Conservation (phyloP, 2,329 filamentous ascomycete genomes). For the Lachnellula arida region DNA sequence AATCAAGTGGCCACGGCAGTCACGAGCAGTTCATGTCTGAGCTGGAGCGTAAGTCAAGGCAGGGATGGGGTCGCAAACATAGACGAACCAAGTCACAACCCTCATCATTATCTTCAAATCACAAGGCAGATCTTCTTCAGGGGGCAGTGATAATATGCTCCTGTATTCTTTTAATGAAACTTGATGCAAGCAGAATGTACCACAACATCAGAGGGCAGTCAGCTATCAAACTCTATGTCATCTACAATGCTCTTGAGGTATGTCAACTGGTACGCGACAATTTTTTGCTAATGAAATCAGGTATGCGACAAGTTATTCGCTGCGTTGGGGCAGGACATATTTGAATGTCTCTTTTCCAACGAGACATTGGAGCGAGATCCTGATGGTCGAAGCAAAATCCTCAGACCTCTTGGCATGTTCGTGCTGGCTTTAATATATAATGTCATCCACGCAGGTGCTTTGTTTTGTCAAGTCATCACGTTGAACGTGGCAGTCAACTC, state of each 20-base stretch:
- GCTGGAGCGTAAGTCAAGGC: constrained; percentile 25
- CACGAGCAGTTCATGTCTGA: constrained; percentile 20
- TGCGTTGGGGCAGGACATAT: constrained; percentile 89
- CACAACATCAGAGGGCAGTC: constrained; percentile 95
- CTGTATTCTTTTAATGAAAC: constrained; percentile 77
- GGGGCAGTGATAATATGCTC: constrained; percentile 83
- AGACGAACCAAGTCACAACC: constrained; percentile 78
- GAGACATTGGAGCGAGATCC: constrained; percentile 86
- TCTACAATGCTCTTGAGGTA: constrained; percentile 93
- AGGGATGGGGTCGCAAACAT: constrained; percentile 44
- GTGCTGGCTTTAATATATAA: constrained; percentile 82
- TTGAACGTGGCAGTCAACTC: constrained; percentile 98
- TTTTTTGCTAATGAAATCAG: constrained; percentile 76
- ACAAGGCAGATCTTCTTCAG: constrained; percentile 94
- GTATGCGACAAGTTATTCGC: constrained; percentile 85
- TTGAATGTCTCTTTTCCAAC: constrained; percentile 90
- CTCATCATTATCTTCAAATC: constrained; percentile 76
- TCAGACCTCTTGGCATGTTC: constrained; percentile 89
- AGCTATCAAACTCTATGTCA: constrained; percentile 97
- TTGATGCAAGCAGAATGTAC: constrained; percentile 97
- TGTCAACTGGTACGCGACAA: constrained; percentile 6
- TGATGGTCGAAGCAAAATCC: constrained; percentile 84
- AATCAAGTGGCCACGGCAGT: constrained; percentile 9
- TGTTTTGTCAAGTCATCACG: constrained; percentile 97
- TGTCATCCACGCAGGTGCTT: constrained; percentile 75